Evolutionary conservation across 345 rosid species (phyloP), one percentile per base, ranked within the genome.

Genomic region (Rhodomyrtus tomentosa): DNA sequence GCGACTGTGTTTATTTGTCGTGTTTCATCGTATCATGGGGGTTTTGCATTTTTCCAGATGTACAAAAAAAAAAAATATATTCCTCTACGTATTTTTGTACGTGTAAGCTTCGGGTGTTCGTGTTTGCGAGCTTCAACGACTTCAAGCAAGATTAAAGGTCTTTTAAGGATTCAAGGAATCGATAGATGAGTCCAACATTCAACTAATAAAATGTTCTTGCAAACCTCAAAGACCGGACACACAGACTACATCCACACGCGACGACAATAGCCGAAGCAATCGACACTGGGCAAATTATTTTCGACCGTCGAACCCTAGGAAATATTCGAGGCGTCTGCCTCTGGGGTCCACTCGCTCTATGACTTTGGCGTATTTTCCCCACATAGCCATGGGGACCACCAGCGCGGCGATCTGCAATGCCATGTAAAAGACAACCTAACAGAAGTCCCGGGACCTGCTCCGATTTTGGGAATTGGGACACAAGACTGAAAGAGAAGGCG

Each of bases 351-450:
- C 27, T 27, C 36, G 4, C 8, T n/a, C 27, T 27, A 58, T 7
- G 16, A 58, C 0, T n/a, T 27, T 0, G 20, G 18, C 18, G 20
- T 58, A 36, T 9, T 5, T 0, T 58, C 18, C 27, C 72, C 36
- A 58, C 14, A 58, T 36, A 13, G 27, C 36, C 72, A 27, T 15
- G 36, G 72, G 72, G 36, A 58, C 0, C 72, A 58, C 72, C 36
- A 58, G 13, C 36, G 18, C 72, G 72, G 36, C 16, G 36, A 58
- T 0, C 72, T n/a, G 15, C 72, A 58, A 58, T 32, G 72, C 12
- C 72, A 58, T 32, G 27, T 58, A 58, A 15, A 58, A n/a, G n/a
- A 4, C 68, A 32, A 32, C 68, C 27, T 14, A 58, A 7, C 18
- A 58, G 25, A 58, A n/a, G 13, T n/a, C 32, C 68, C n/a, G 68